Percentiles rank a stretch among this genome's conserved stretches.
These are phyloP conservation scores for Heliamphora ciliata DNA, from an alignment of 179 eudicot genomes.

Conservation along the genomic window DNA sequence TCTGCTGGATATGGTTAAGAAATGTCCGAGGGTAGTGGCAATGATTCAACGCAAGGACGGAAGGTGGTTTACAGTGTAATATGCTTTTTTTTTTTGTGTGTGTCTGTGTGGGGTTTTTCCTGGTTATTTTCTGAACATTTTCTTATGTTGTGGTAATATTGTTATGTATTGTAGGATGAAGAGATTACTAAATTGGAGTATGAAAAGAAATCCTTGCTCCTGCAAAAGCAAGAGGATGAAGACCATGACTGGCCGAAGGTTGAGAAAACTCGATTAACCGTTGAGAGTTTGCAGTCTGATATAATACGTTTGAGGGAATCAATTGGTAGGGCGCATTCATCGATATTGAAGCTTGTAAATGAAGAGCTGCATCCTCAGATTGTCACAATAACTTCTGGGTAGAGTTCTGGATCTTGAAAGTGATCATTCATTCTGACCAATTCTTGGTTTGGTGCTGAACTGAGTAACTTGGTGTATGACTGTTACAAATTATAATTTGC, in stretches of 20 bases:
- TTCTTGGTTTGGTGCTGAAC: conserved; percentile 6
- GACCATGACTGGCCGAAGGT: conserved; percentile 49
- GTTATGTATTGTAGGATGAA: conserved; percentile 42
- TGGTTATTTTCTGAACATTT: neutral
- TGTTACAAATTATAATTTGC: conserved; percentile 1
- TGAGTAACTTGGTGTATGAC: neutral
- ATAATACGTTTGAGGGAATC: conserved; percentile 48
- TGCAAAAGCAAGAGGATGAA: conserved; percentile 45
- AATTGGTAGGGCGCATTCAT: conserved; percentile 38
- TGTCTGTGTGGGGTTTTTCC: neutral
- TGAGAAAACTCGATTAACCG: conserved; percentile 43
- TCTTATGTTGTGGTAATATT: neutral
- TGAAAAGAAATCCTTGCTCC: conserved; percentile 40
- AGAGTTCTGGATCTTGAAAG: conserved; percentile 11
- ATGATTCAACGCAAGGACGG: neutral
- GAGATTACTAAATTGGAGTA: conserved; percentile 48
- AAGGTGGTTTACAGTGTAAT: conserved; percentile 1
- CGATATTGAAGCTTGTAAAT: conserved; percentile 33
- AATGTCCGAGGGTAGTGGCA: neutral
- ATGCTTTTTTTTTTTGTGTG: neutral
- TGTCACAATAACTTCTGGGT: conserved; percentile 59
- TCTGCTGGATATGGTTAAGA: conserved; percentile 3
- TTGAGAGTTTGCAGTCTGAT: conserved; percentile 52
- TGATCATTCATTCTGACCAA: neutral
- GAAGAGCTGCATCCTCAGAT: conserved; percentile 76